Conservation (phyloP, 768 basidiomycete genomes). For the Pleurotus citrinopileatus region DNA sequence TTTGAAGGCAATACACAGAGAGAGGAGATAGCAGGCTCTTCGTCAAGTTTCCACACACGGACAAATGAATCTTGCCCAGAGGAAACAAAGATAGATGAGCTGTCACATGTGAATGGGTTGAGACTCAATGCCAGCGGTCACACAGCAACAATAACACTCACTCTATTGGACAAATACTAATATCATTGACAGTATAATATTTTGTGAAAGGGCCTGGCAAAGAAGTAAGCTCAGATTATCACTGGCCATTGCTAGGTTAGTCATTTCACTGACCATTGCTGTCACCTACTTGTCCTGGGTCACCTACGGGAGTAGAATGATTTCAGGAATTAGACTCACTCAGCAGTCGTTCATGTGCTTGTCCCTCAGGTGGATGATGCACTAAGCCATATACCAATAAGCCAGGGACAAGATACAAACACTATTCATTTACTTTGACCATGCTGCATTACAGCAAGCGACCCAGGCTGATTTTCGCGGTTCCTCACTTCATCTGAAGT, state of each 20-base stretch:
- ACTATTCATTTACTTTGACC: conserved; percentile 22
- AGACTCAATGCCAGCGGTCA: conserved; percentile 6
- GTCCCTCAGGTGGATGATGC: background rate
- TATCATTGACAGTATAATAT: conserved; percentile 54
- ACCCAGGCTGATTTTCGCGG: conserved; percentile 46
- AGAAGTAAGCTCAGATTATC: background rate
- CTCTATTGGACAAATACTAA: conserved; percentile 29
- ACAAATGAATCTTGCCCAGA: too few relatives aligned
- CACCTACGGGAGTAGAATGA: too few relatives aligned
- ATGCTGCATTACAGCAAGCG: conserved; percentile 38
- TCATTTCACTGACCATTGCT: background rate
- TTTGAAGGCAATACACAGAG: background rate
- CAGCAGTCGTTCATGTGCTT: conserved; percentile 22
- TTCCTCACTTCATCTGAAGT: conserved; percentile 28
- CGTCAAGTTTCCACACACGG: too few relatives aligned
- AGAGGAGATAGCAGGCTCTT: background rate
- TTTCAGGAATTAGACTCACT: too few relatives aligned
- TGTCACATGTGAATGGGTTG: too few relatives aligned
- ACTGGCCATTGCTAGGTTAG: background rate
- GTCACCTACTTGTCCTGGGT: too few relatives aligned
- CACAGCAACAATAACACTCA: background rate
- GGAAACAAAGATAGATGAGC: too few relatives aligned
- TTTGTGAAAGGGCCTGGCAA: conserved; percentile 26
- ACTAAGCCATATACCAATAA: background rate
- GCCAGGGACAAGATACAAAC: conserved; percentile 6